Evolutionary conservation across 1,284 basidiomycete genomes (phyloP).

Genomic region (Trametes polyzona): DNA sequence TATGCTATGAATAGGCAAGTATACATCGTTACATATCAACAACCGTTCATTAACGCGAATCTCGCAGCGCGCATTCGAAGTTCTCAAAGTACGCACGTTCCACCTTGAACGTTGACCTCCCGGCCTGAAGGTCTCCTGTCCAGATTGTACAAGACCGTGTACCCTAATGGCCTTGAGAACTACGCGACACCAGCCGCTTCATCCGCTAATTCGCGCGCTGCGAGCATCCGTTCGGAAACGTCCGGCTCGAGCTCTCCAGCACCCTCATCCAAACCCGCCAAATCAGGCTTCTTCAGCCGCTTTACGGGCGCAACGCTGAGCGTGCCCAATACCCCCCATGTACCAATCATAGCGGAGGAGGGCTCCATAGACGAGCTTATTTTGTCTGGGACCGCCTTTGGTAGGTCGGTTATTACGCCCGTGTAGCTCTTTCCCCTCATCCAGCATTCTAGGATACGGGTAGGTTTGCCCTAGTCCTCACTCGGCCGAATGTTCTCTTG

Average conservation of each 20-base stretch:
- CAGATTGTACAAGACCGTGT: conserved; percentile 75
- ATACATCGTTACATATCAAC: neutral
- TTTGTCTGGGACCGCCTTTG: conserved; percentile 75
- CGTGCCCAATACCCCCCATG: conserved; percentile 26
- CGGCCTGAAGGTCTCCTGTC: neutral
- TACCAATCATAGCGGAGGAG: conserved; percentile 35
- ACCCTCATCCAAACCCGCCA: conserved; percentile 28
- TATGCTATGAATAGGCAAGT: conserved; percentile 65
- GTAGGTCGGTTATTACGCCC: conserved; percentile 37
- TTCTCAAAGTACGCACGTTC: conserved; percentile 60
- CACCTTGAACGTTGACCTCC: neutral
- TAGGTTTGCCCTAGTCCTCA: conserved; percentile 16
- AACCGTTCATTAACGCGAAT: neutral
- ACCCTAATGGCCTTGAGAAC: conserved; percentile 64
- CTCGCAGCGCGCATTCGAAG: conserved; percentile 66
- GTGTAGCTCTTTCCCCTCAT: conserved; percentile 1
- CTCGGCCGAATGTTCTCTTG: neutral
- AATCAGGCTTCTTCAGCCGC: conserved; percentile 44
- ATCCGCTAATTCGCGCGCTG: conserved; percentile 44
- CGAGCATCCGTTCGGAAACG: conserved; percentile 38
- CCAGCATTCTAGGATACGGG: conserved; percentile 31
- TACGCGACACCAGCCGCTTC: conserved; percentile 54
- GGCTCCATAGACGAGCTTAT: conserved; percentile 73
- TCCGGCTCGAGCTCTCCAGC: conserved; percentile 34
- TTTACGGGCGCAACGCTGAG: conserved; percentile 35